Evolutionary conservation across 164 flowering plant genomes (phyloP).

Genomic region (Sedum album): DNA sequence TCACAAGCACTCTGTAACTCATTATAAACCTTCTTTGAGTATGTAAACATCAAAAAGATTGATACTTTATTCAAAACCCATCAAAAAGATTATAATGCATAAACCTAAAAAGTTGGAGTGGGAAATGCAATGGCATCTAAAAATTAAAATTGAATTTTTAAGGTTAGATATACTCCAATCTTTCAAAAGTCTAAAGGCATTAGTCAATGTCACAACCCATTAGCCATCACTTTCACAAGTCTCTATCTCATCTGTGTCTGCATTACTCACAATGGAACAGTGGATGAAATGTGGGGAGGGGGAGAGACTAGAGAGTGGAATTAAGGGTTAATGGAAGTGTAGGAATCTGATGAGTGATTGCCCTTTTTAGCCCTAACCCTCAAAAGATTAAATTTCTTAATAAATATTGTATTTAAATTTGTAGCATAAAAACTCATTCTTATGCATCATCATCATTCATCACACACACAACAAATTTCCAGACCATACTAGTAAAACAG

Average conservation of each 20-base stretch:
- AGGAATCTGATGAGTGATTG: constrained; percentile 4
- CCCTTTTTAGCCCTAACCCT: neutral
- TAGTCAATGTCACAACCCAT: constrained; percentile 16
- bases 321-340: constrained; percentile 5
- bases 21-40: neutral
- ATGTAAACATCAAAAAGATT: neutral
- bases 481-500: neutral
- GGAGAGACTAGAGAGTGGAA: neutral
- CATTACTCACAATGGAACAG: constrained; percentile 13
- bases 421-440: neutral
- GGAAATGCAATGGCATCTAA: neutral
- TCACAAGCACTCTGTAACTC: neutral
- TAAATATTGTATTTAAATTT: neutral
- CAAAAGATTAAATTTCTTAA: neutral
- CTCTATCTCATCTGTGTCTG: constrained; percentile 23
- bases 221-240: constrained; percentile 23
- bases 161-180: neutral
- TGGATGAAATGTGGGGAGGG: neutral
- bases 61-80: neutral
- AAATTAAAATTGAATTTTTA: neutral
- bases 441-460: constrained; percentile 3
- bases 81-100: neutral
- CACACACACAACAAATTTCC: neutral
- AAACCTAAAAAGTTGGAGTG: neutral
- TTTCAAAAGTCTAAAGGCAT: neutral